Base-by-base conservation (phyloP, 75 land plant species). In the Cunninghamia lanceolata region DNA sequence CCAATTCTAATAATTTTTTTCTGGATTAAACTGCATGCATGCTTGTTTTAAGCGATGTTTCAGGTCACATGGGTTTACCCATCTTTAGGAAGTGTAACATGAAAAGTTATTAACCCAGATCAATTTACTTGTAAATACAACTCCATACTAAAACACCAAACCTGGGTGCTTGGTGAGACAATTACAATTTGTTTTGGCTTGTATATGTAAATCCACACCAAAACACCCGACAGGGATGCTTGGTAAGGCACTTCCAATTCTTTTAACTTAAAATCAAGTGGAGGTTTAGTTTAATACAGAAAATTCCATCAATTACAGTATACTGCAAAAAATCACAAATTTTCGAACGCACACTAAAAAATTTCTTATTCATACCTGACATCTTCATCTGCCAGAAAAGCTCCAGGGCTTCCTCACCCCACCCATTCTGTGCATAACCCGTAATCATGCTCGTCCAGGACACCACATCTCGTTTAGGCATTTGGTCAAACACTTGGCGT, bases 361-460 rank as follows among this genome's bases (percentile, higher is more conserved):
- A 63, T 4, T 85, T 90, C 32, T 93, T 93, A n/a, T 82, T 83
- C 47, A 89, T 47, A 28, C 85, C 88, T 39, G 77, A 88, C 76
- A 83, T n/a, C 66, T 88, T 73, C 95, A 95, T 95, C 79, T 86
- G 71, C 16, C 81, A 15, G 68, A 92, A 89, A 43, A 90, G 78
- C 25, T 35, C n/a, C 50, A 90, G 88, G 39, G 89, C 89, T 34
- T 86, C 47, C 52, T 25, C 36, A 21, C 66, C 42, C 43, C 84
- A 71, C 9, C 90, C 90, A 19, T n/a, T 45, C 28, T 80, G 59
- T 84, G 84, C 83, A 86, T 87, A 86, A 14, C 89, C 93, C 0
- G 88, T 86, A 68, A 95, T 91, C 86, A 93, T 84, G 14, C 92
- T 90, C 14, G 92, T 93, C 92, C 93, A 95, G 79, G 95, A 87